Conservation (phyloP, 306 rosid genomes). For the Citrullus mucosospermus region DNA sequence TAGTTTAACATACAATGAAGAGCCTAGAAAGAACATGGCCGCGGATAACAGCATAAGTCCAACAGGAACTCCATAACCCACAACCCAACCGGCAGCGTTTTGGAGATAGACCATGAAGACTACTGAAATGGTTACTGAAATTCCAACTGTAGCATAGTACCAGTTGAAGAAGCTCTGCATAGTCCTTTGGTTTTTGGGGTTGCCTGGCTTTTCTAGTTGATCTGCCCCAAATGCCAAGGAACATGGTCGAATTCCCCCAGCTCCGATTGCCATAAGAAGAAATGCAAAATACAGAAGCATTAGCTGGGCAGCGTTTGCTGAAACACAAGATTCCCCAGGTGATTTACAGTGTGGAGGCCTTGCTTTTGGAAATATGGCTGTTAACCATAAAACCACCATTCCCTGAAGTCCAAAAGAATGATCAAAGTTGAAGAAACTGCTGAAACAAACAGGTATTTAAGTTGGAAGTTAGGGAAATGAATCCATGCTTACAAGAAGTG, state of each 20-base stretch:
- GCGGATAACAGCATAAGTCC: slow-evolving; percentile 54
- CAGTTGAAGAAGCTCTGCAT: slow-evolving; percentile 64
- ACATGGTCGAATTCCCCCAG: slow-evolving; percentile 74
- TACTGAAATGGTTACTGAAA: slow-evolving; percentile 36
- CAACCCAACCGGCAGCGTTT: slow-evolving; percentile 39
- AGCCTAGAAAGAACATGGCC: slow-evolving; percentile 47
- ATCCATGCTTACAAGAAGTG: slow-evolving; percentile 35
- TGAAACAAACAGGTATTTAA: background rate
- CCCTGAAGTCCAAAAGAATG: slow-evolving; percentile 27
- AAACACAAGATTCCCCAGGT: slow-evolving; percentile 15
- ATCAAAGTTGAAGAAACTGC: background rate
- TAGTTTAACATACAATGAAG: slow-evolving; percentile 26
- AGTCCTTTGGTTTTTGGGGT: slow-evolving; percentile 24
- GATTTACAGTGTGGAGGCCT: slow-evolving; percentile 43
- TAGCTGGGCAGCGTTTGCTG: slow-evolving; percentile 24
- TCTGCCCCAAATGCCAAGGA: slow-evolving; percentile 72
- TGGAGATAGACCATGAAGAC: slow-evolving; percentile 55
- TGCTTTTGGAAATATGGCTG: slow-evolving; percentile 44
- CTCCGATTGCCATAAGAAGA: slow-evolving; percentile 55
- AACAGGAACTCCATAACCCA: slow-evolving; percentile 58
- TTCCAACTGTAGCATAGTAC: slow-evolving; percentile 67
- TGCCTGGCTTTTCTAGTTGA: slow-evolving; percentile 36
- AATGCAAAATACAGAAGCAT: slow-evolving; percentile 36
- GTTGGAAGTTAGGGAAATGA: background rate
- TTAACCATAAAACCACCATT: slow-evolving; percentile 39